A percentile compares a stretch with the other conserved stretches of the same genome.
Conservation (phyloP, 352 stramenopile species). For the Globisporangium carolinianum region DNA sequence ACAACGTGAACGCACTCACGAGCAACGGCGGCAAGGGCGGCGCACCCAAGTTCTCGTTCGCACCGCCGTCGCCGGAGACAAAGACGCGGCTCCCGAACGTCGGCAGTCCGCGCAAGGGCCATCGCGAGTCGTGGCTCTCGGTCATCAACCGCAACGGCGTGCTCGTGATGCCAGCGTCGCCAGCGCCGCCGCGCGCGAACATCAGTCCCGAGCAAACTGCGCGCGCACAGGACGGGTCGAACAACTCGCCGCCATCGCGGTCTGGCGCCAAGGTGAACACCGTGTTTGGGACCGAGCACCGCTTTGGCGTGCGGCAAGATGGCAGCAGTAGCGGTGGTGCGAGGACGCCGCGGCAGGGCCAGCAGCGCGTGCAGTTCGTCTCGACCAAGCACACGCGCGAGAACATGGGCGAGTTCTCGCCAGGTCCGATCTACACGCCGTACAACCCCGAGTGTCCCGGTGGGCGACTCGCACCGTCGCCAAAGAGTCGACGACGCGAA, state of each 20-base stretch:
- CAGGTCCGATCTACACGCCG: conserved; percentile 71
- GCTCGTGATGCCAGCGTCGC: conserved; percentile 57
- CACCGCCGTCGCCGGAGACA: conserved; percentile 36
- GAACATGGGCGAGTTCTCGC: conserved; percentile 85
- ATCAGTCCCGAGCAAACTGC: conserved; percentile 11
- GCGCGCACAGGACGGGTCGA: conserved; percentile 14
- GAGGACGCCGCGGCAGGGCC: conserved; percentile 27
- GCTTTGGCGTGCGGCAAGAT: conserved; percentile 51
- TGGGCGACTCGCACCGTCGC: conserved; percentile 52
- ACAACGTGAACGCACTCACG: conserved; percentile 59
- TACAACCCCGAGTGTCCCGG: conserved; percentile 65
- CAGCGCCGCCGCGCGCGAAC: conserved; percentile 12
- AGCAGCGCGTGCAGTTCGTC: conserved; percentile 67
- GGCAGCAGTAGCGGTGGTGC: conserved; percentile 6
- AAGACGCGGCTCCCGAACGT: conserved; percentile 51
- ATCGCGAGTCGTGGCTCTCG: conserved; percentile 76
- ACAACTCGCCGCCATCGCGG: conserved; percentile 13
- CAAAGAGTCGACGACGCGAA: conserved; percentile 24
- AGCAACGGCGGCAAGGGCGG: conserved; percentile 46
- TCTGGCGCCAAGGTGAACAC: conserved; percentile 27
- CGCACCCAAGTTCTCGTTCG: conserved; percentile 61
- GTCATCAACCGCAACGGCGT: conserved; percentile 82
- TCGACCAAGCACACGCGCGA: conserved; percentile 69
- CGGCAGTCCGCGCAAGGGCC: conserved; percentile 40
- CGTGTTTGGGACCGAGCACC: conserved; percentile 68